Evolutionary conservation across 345 rosid genomes (phyloP).

Genomic region (Schrenkiella parvula): DNA sequence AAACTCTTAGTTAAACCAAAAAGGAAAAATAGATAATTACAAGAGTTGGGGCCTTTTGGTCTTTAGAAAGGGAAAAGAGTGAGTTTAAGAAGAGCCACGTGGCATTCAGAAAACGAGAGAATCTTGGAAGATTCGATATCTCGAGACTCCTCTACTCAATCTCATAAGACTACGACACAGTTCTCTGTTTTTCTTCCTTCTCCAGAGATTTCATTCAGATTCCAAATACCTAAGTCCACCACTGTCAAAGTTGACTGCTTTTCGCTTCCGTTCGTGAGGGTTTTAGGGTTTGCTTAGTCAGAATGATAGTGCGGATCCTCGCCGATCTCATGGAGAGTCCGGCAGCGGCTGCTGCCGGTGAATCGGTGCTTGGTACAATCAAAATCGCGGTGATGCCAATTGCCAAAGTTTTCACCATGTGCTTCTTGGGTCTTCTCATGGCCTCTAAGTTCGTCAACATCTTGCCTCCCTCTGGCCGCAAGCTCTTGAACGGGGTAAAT

Average conservation of each 20-base stretch:
- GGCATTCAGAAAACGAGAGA: too few species aligned
- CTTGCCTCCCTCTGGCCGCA: constrained; percentile 89
- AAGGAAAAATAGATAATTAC: neutral
- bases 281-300: neutral
- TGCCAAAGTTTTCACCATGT: constrained; percentile 93
- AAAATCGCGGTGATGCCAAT: constrained; percentile 92
- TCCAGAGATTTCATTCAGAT: neutral
- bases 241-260: neutral
- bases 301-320: constrained; percentile 43
- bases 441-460: constrained; percentile 93
- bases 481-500: constrained; percentile 85
- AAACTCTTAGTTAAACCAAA: neutral
- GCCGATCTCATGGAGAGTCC: constrained; percentile 33
- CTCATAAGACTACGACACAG: too few species aligned
- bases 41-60: neutral
- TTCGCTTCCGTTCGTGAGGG: neutral
- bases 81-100: neutral
- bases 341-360: constrained; percentile 37
- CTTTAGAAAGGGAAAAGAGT: neutral
- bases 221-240: neutral
- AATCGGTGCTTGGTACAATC: constrained; percentile 56
- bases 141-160: too few species aligned
- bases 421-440: constrained; percentile 94
- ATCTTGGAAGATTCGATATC: too few species aligned
- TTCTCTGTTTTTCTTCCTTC: neutral